Percentiles rank a stretch among this genome's conserved stretches.
phyloP scores from a whole-genome alignment of 2,329 filamentous ascomycete genomes.

The Diplodia intermedia region DNA sequence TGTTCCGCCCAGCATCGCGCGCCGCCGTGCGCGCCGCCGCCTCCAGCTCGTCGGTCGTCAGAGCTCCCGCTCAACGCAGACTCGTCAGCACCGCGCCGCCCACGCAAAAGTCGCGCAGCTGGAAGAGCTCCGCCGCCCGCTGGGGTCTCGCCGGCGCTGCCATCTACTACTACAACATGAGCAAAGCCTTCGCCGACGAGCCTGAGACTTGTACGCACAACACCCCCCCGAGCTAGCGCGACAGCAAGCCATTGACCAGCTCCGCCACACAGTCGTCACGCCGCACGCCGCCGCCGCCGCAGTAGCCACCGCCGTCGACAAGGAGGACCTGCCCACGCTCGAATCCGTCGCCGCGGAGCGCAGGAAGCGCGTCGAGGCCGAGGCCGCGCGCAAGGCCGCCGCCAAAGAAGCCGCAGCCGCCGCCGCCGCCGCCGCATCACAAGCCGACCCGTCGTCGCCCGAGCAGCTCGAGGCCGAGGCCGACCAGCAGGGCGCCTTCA shows the following conservation, averaged over 20 bases:
- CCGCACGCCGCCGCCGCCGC: conserved; percentile 42
- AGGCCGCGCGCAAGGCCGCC: conserved; percentile 22
- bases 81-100: conserved; percentile 66
- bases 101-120: conserved; percentile 73
- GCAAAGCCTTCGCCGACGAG: conserved; percentile 84
- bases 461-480: conserved; percentile 79
- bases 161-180: conserved; percentile 95
- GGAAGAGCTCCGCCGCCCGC: conserved; percentile 77
- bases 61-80: conserved; percentile 51
- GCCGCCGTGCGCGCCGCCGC: conserved; percentile 45
- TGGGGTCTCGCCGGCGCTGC: conserved; percentile 77
- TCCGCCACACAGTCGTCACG: conserved; percentile 40
- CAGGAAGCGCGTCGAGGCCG: conserved; percentile 45
- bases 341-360: conserved; percentile 53
- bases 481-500: conserved; percentile 88
- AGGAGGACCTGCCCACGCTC: conserved; percentile 53
- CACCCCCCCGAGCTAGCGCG: not conserved
- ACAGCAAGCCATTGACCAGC: conserved; percentile 3
- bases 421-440: conserved; percentile 15
- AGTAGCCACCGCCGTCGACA: conserved; percentile 38
- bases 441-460: conserved; percentile 46
- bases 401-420: conserved; percentile 32
- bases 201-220: conserved; percentile 62
- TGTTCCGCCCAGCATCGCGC: conserved; percentile 62
- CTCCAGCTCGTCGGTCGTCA: conserved; percentile 41